phyloP scores from a whole-genome alignment of 2,329 filamentous ascomycete species.

The Fonsecaea pedrosoi region DNA sequence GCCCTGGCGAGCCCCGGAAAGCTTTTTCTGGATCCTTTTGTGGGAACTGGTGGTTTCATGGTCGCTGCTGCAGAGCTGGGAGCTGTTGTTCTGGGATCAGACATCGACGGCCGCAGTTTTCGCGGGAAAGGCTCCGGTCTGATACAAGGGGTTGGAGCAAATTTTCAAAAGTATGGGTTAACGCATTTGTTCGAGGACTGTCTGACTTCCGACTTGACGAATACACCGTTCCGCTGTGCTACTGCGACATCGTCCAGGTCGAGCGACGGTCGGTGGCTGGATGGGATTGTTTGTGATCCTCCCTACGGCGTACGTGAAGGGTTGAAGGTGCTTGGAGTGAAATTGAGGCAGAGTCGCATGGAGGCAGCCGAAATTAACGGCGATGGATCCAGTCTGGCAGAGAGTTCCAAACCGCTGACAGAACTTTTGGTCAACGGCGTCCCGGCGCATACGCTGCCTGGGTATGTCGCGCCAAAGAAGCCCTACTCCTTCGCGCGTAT shows the following conservation, averaged over 20 bases:
- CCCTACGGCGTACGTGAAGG: slow-evolving; percentile 96
- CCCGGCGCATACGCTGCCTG: slow-evolving; percentile 70
- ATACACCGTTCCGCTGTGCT: slow-evolving; percentile 72
- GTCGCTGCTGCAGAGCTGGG: slow-evolving; percentile 91
- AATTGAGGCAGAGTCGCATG: slow-evolving; percentile 59
- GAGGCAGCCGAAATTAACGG: slow-evolving; percentile 8
- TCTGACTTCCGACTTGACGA: slow-evolving; percentile 86
- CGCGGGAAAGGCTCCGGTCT: slow-evolving; percentile 63
- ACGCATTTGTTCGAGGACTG: slow-evolving; percentile 72
- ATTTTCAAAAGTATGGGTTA: slow-evolving; percentile 84
- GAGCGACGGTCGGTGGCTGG: slow-evolving; percentile 63
- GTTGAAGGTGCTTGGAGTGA: slow-evolving; percentile 79
- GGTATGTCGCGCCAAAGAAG: slow-evolving; percentile 84
- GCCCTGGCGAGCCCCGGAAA: slow-evolving; percentile 81
- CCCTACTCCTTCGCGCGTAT: slow-evolving; percentile 92
- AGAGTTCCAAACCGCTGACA: slow-evolving; percentile 8
- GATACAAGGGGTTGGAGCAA: slow-evolving; percentile 61
- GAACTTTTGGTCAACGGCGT: slow-evolving; percentile 68
- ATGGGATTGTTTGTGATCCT: slow-evolving; percentile 93
- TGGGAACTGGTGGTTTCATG: slow-evolving; percentile 91
- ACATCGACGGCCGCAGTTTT: slow-evolving; percentile 91
- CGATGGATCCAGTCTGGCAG: background rate
- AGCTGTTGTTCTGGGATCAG: slow-evolving; percentile 80
- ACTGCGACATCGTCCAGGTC: slow-evolving; percentile 39
- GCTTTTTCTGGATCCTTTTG: slow-evolving; percentile 92